Percentiles rank a stretch among this genome's conserved stretches.
Conservation (phyloP, 768 basidiomycete species). For the Mycena galopus region DNA sequence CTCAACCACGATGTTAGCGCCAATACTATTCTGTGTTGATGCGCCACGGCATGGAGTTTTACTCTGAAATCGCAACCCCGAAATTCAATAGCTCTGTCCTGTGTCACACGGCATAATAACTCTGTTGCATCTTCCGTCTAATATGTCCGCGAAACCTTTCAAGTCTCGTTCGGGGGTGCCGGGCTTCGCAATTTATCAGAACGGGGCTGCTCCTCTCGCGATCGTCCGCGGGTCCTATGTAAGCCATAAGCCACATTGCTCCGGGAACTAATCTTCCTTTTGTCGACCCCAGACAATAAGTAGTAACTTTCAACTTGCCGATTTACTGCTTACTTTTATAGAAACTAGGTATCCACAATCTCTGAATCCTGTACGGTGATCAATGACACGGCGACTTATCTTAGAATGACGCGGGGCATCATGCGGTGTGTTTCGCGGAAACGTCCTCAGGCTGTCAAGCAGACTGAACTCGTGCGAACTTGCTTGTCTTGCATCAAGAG, state of each 20-base stretch:
- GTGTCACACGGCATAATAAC: too few species aligned
- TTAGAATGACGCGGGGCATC: neutral
- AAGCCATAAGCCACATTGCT: conserved; percentile 5
- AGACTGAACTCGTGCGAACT: neutral
- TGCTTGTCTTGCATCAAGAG: neutral
- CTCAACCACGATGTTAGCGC: neutral
- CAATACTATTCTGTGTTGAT: neutral
- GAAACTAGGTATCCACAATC: neutral
- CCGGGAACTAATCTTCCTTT: neutral
- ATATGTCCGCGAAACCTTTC: neutral
- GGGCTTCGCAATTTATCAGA: conserved; percentile 21
- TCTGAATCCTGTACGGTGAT: neutral
- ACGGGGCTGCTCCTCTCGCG: neutral
- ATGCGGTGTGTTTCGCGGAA: conserved; percentile 15
- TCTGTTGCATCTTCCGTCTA: too few species aligned
- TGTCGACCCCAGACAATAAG: neutral
- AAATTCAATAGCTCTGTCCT: too few species aligned
- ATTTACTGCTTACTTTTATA: neutral
- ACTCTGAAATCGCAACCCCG: too few species aligned
- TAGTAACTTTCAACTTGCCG: neutral
- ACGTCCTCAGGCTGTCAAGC: conserved; percentile 16
- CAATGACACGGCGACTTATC: neutral
- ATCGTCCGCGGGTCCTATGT: conserved; percentile 10
- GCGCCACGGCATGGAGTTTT: neutral
- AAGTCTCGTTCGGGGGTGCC: neutral